Conservation (phyloP, 192 early-diverging fungal genomes). For the Phlyctochytrium arcticum region DNA sequence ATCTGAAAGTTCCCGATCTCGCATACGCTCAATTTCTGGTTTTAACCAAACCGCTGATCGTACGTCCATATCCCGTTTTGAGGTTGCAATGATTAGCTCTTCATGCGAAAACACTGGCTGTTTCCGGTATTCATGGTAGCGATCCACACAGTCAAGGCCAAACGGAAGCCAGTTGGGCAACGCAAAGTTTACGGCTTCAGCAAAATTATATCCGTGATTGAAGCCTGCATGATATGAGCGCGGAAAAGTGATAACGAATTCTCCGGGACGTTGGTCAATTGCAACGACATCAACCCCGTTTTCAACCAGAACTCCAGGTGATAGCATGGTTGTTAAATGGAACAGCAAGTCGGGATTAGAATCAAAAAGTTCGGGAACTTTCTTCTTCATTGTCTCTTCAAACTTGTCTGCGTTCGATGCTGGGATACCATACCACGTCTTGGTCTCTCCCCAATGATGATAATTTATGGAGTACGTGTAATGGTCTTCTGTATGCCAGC, state of each 20-base stretch:
- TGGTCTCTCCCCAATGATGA: conserved; percentile 89
- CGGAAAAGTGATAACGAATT: conserved; percentile 94
- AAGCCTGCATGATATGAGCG: conserved; percentile 94
- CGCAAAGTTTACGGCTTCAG: conserved; percentile 97
- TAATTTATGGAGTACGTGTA: conserved; percentile 97
- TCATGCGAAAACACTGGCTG: conserved; percentile 95
- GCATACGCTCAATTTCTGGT: conserved; percentile 26
- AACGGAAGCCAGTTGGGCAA: conserved; percentile 84
- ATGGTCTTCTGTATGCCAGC: conserved; percentile 98
- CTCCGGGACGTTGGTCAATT: conserved; percentile 84
- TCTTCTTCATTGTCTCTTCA: conserved; percentile 74
- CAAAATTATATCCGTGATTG: conserved; percentile 96
- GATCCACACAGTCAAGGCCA: conserved; percentile 72
- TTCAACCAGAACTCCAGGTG: conserved; percentile 65
- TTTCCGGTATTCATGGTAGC: conserved; percentile 74
- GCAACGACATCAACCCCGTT: conserved; percentile 74
- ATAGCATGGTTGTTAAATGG: conserved; percentile 90
- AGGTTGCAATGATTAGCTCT: conserved; percentile 58
- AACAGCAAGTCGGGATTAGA: conserved; percentile 88
- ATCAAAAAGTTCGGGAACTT: conserved; percentile 85
- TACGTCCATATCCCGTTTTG: conserved; percentile 23
- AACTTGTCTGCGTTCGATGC: conserved; percentile 73
- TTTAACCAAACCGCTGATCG: conserved; percentile 34
- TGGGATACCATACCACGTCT: conserved; percentile 98
- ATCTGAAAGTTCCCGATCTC: conserved; percentile 20